Base-by-base conservation (phyloP, 345 rosid genomes). In the Reutealis trisperma region DNA sequence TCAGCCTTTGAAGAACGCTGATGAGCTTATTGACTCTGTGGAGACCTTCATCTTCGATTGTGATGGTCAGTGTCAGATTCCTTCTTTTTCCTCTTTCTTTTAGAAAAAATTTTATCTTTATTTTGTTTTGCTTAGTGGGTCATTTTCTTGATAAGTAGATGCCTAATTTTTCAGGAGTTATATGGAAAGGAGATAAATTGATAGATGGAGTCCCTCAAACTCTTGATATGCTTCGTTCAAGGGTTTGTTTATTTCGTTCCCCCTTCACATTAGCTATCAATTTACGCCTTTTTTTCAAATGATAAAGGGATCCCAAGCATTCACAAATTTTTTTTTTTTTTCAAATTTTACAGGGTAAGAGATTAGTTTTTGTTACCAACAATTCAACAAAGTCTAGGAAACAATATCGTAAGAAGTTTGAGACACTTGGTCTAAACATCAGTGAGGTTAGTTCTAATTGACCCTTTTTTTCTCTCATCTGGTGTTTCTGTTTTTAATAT, bases 331-430 rank as follows among this genome's bases (percentile, higher is more conserved):
- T 24, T 16, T 2, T 3, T 30, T 8, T 6, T 30, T 45, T 8
- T n/a, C n/a, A n/a, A 25, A 3, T 63, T 21, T 7, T 71, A 19
- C 82, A 93, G 99, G 99, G 96, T 8, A 95, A 95, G 85, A 92
- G 97, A 47, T 79, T 95, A 76, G 98, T 95, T 78, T 95, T 95
- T 81, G 98, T 95, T 12, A 95, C 99, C 42, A 95, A 95, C 84
- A 95, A 95, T 83, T 95, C 99, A 0, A 93, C 99, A 30, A 95
- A 95, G 85, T 95, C 99, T 2, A 89, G 99, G 88, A 93, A 93
- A 85, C 99, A 95, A 64, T 95, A 95, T 72, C 97, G 98, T 63
- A 92, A 92, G 80, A 95, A 93, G 88, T 95, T 95, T 63, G 98
- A 93, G 86, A 88, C 94, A 34, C 96, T 95, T 78, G 99, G 98